Evolutionary conservation across 2,329 filamentous ascomycete genomes (phyloP), one percentile per base, ranked within the genome.

Genomic region (Fusarium udum): DNA sequence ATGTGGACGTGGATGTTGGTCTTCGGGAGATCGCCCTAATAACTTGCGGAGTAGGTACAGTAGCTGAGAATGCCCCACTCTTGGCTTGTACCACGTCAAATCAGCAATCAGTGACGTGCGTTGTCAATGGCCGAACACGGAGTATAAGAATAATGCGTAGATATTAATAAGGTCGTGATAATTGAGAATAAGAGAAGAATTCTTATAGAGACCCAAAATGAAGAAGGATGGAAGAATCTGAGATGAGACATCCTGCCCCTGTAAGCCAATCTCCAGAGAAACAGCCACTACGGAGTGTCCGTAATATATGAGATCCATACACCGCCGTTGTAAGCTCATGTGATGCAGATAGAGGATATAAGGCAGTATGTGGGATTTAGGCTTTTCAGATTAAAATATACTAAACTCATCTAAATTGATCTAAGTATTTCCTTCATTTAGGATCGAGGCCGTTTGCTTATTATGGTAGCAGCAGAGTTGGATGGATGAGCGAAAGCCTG

Each of bases 31-130:
- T 73, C 63, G 69, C 64, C 61, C 66, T 53, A 36, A 32, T 51
- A 58, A 60, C 26, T 67, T 76, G 75, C 61, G 73, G 75, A 75
- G 75, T 65, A 28, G 26, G 26, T 28, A 28, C 26, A 28, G 26
- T 28, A 68, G 64, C 49, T 60, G 37, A 20, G 15, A 16, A 40
- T 12, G 66, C 59, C 73, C 75, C 71, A 73, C 75, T 66, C 62
- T 71, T 64, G 55, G 49, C 43, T 45, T 63, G 48, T 59, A 63
- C 45, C 34, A 68, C 66, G 66, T 70, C 74, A 77, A 76, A 75
- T 75, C 64, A 77, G 57, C 51, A 49, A 16, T 36, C 24, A 58
- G 67, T 67, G 65, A 64, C 73, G 73, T 71, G 75, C 66, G 58
- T 46, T 46, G 48, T 34, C 24, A 13, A 64, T 48, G 65, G 52